Percentiles rank a stretch among this genome's conserved stretches.
Conservation (phyloP, 345 rosid genomes). For the Combretum micranthum region DNA sequence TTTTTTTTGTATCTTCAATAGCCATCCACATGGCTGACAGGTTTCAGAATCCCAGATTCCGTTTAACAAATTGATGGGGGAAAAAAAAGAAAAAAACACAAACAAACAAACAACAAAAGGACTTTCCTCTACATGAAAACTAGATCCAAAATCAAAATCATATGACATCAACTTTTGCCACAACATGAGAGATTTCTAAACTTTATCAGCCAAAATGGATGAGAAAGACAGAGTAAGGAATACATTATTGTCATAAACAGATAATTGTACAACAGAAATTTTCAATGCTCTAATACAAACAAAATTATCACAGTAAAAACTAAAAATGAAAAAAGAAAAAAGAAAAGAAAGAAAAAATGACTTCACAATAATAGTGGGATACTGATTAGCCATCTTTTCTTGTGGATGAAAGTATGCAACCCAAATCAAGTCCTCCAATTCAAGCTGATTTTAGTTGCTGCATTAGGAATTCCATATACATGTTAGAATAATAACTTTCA, state of each 20-base stretch:
- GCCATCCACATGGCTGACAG: too few relatives aligned
- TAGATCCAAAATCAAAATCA: too few relatives aligned
- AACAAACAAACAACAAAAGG: too few relatives aligned
- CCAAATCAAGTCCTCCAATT: constrained; percentile 8
- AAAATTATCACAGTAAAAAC: constrained; percentile 14
- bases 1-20: too few relatives aligned
- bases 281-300: constrained; percentile 16
- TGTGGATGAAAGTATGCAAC: not conserved
- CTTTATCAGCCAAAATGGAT: not conserved
- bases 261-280: constrained; percentile 20
- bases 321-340: not conserved
- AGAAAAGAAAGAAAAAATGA: constrained; percentile 9
- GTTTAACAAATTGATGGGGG: too few relatives aligned
- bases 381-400: constrained; percentile 9
- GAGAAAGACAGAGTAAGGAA: constrained; percentile 17
- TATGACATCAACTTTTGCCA: too few relatives aligned
- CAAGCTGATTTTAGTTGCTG: constrained; percentile 57
- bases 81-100: too few relatives aligned
- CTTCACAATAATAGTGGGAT: constrained; percentile 16
- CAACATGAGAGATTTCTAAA: too few relatives aligned
- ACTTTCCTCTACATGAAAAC: too few relatives aligned
- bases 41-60: too few relatives aligned
- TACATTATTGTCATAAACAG: constrained; percentile 26
- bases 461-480: constrained; percentile 9
- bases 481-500: not conserved